Evolutionary conservation across 2,329 filamentous ascomycete species (phyloP).

Genomic region (Talaromyces marneffei): DNA sequence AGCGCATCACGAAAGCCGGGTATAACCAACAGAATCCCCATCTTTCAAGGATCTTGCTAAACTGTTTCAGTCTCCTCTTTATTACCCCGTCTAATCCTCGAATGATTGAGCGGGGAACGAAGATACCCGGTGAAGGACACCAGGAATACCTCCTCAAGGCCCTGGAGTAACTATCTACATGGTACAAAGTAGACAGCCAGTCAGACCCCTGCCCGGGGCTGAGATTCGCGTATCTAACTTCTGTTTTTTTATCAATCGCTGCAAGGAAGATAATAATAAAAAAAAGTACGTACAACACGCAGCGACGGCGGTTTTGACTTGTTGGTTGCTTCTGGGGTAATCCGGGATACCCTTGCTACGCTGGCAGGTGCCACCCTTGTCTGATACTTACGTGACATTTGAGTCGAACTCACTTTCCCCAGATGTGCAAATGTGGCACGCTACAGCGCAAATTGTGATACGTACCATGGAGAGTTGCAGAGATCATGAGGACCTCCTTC

Average conservation of each 20-base stretch:
- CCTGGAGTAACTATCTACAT: not conserved
- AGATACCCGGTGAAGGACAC: conserved; percentile 1
- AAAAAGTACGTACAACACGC: not conserved
- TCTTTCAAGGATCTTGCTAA: not conserved
- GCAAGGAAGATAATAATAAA: not conserved
- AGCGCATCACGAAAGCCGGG: not conserved
- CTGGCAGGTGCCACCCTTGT: not conserved
- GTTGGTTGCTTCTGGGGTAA: not conserved
- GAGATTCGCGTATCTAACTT: not conserved
- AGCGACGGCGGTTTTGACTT: not conserved
- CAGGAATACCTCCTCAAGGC: not conserved
- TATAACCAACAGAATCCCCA: not conserved
- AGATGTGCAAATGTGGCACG: not conserved
- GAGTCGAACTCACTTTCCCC: not conserved
- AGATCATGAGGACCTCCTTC: not conserved
- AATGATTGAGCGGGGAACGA: not conserved
- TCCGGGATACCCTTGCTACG: not conserved
- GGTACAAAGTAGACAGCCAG: not conserved
- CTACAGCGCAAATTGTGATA: not conserved
- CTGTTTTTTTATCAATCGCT: not conserved
- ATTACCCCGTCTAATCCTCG: not conserved
- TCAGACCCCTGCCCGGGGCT: not conserved
- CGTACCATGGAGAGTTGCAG: not conserved
- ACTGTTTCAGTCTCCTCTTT: not conserved
- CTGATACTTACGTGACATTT: not conserved